Percentiles rank a stretch among this genome's conserved stretches.
Conservation (phyloP, 1,139 yeast genomes). For the Hansenula sp. region DNA sequence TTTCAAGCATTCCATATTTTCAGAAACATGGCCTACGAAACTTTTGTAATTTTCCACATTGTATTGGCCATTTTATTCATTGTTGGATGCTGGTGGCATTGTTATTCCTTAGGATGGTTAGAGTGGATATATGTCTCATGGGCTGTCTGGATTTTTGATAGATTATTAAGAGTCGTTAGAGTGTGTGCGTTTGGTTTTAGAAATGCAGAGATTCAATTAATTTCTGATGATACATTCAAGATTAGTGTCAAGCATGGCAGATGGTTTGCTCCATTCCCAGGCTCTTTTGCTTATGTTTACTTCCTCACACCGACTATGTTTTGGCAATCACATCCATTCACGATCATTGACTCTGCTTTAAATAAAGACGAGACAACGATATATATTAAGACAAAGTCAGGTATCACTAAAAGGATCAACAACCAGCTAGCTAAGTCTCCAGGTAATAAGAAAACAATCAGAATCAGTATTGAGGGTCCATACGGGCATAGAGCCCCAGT, state of each 20-base stretch:
- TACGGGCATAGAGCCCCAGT: conserved; percentile 55
- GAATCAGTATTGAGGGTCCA: conserved; percentile 58
- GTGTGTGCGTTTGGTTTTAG: conserved; percentile 45
- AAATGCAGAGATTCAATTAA: conserved; percentile 42
- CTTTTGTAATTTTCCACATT: conserved; percentile 58
- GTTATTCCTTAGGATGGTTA: conserved; percentile 38
- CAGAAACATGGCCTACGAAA: conserved; percentile 59
- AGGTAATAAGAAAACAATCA: conserved; percentile 14
- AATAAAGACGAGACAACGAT: conserved; percentile 31
- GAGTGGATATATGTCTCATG: conserved; percentile 48
- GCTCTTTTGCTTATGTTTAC: conserved; percentile 63
- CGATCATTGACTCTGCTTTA: conserved; percentile 39
- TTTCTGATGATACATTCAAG: conserved; percentile 35
- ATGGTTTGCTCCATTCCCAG: conserved; percentile 47
- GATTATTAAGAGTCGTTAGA: conserved; percentile 48
- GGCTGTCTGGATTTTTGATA: conserved; percentile 64
- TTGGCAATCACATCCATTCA: conserved; percentile 75
- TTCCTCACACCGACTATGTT: conserved; percentile 49
- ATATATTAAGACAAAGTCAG: conserved; percentile 38
- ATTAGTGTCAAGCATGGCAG: conserved; percentile 34
- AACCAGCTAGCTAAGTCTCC: conserved; percentile 19
- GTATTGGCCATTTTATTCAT: conserved; percentile 52
- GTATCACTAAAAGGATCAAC: conserved; percentile 34
- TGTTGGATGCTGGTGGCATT: conserved; percentile 60
- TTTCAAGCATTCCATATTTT: conserved; percentile 47